A percentile compares a stretch with the other conserved stretches of the same genome.
These are phyloP conservation scores for Colletotrichum musae DNA, from an alignment of 2,329 filamentous ascomycete genomes.

Conservation along the genomic window DNA sequence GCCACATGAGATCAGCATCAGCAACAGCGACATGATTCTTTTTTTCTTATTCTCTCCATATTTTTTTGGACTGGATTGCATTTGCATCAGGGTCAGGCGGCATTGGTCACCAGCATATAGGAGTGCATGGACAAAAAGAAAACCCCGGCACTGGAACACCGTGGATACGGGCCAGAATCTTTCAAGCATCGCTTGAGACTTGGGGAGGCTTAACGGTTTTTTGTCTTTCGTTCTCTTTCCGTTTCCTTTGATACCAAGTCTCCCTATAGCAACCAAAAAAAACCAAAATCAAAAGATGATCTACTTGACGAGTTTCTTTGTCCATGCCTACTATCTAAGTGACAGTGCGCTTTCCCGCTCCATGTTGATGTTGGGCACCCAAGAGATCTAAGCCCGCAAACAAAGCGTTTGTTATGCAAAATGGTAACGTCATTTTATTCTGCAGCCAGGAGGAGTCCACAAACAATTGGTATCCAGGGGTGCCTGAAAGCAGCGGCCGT, in stretches of 20 bases:
- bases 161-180: constrained; percentile 29
- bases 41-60: neutral
- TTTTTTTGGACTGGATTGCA: constrained; percentile 20
- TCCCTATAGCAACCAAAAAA: constrained; percentile 15
- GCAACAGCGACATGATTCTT: constrained; percentile 39
- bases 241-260: constrained; percentile 34
- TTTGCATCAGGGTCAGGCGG: constrained; percentile 35
- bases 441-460: neutral
- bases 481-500: constrained; percentile 1
- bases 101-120: constrained; percentile 37
- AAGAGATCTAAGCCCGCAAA: neutral
- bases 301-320: too few relatives aligned
- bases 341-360: neutral
- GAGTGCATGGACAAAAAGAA: constrained; percentile 36
- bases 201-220: constrained; percentile 13
- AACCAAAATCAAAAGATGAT: constrained; percentile 16
- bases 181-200: constrained; percentile 6
- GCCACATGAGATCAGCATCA: constrained; percentile 38
- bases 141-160: constrained; percentile 11
- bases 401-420: constrained; percentile 2
- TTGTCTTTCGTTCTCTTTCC: constrained; percentile 1
- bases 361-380: neutral
- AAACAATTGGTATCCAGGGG: neutral
- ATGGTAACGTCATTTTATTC: neutral
- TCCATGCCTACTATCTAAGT: neutral